phyloP scores from a whole-genome alignment of 1,284 basidiomycete genomes.

The Naganishia cerealis region DNA sequence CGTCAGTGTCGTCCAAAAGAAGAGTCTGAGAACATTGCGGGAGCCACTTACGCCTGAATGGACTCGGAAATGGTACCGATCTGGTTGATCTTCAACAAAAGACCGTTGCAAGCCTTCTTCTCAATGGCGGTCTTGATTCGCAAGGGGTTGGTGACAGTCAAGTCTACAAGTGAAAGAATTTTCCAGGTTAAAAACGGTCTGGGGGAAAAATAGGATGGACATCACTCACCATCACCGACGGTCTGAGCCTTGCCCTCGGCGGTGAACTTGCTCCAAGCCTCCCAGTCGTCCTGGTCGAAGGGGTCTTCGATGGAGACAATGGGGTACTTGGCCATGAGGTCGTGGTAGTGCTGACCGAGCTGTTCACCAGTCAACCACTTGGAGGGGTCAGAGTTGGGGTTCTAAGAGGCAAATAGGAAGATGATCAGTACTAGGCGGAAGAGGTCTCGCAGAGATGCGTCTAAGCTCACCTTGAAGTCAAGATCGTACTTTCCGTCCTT shows the following conservation, averaged over 20 bases:
- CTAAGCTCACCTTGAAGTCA: constrained; percentile 68
- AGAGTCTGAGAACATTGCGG: background rate
- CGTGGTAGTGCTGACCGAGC: constrained; percentile 90
- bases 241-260: constrained; percentile 66
- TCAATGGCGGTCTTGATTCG: constrained; percentile 99
- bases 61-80: constrained; percentile 99
- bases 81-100: constrained; percentile 98
- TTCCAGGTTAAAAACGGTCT: constrained; percentile 84
- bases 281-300: constrained; percentile 99
- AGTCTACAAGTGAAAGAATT: constrained; percentile 57
- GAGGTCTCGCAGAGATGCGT: constrained; percentile 38
- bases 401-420: constrained; percentile 62
- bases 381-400: constrained; percentile 95
- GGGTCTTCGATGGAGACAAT: constrained; percentile 98
- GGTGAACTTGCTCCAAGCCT: constrained; percentile 94
- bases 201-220: constrained; percentile 37
- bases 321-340: constrained; percentile 85
- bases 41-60: constrained; percentile 57
- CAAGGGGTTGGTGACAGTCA: constrained; percentile 97
- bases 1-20: background rate
- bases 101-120: constrained; percentile 99
- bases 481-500: constrained; percentile 99
- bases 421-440: constrained; percentile 31
- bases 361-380: constrained; percentile 92
- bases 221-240: constrained; percentile 35